phyloP scores from a whole-genome alignment of 768 basidiomycete species.

The Amanita rimosa region DNA sequence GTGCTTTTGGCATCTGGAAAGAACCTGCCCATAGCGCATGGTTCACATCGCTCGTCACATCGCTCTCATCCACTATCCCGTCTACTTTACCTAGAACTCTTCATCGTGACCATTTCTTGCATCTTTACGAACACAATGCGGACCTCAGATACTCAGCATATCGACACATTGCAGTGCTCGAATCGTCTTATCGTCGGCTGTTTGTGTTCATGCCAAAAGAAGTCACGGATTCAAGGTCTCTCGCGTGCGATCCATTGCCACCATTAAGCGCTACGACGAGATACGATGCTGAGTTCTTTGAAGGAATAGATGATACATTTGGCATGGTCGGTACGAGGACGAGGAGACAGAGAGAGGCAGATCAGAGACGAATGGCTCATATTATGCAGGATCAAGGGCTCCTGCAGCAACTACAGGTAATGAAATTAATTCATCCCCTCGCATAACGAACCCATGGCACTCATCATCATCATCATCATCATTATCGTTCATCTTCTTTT shows the following conservation, averaged over 20 bases:
- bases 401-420: conserved; percentile 45
- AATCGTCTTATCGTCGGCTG: conserved; percentile 44
- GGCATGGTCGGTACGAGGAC: conserved; percentile 14
- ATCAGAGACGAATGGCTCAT: conserved; percentile 42
- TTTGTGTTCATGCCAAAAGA: conserved; percentile 62
- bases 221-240: conserved; percentile 38
- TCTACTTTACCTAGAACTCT: conserved; percentile 23
- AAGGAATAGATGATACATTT: conserved; percentile 43
- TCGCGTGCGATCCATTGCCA: conserved; percentile 83
- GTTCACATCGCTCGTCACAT: conserved; percentile 50
- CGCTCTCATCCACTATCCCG: conserved; percentile 28
- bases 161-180: conserved; percentile 71
- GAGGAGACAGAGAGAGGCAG: conserved; percentile 30
- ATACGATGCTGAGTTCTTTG: conserved; percentile 75
- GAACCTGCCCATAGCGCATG: conserved; percentile 48
- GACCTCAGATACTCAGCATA: conserved; percentile 44
- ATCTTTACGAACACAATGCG: conserved; percentile 24
- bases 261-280: conserved; percentile 45
- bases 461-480: too few species aligned
- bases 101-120: conserved; percentile 21
- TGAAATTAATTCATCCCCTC: too few species aligned
- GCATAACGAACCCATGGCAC: too few species aligned
- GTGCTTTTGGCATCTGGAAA: conserved; percentile 77
- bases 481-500: too few species aligned
- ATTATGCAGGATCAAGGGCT: conserved; percentile 48